These are phyloP conservation scores for Diaporthe eres DNA, from an alignment of 2,329 filamentous ascomycete species.

Conservation along the genomic window DNA sequence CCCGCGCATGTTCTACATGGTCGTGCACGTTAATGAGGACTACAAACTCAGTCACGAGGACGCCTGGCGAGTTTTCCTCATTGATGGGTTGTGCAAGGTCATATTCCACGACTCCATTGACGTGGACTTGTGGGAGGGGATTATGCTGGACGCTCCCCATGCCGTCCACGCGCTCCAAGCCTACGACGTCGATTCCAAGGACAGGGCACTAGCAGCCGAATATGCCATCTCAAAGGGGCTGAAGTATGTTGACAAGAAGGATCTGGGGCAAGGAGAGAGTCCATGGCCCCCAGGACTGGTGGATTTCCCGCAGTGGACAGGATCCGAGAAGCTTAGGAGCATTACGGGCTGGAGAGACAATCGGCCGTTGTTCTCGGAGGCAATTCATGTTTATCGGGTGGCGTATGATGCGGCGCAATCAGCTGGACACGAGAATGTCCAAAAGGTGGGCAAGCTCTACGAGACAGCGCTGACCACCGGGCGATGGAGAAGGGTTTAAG, in stretches of 20 bases:
- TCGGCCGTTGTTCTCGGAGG: conserved; percentile 54
- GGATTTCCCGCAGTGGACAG: conserved; percentile 58
- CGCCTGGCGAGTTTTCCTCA: too few relatives aligned
- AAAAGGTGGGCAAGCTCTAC: conserved; percentile 16
- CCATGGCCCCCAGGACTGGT: conserved; percentile 48
- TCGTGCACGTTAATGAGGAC: too few relatives aligned
- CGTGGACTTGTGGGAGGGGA: too few relatives aligned
- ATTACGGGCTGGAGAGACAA: conserved; percentile 58
- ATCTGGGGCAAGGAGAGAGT: conserved; percentile 35
- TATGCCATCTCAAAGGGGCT: conserved; percentile 55
- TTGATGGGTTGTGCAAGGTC: too few relatives aligned
- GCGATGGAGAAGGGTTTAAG: neutral
- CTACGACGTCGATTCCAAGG: too few relatives aligned
- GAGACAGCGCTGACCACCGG: neutral
- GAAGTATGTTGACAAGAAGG: conserved; percentile 45
- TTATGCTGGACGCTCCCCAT: too few relatives aligned
- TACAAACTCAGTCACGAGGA: too few relatives aligned
- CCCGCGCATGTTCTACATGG: too few relatives aligned
- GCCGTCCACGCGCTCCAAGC: too few relatives aligned
- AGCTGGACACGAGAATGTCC: conserved; percentile 27
- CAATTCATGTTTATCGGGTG: conserved; percentile 52
- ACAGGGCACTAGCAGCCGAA: conserved; percentile 54
- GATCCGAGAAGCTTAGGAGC: conserved; percentile 56
- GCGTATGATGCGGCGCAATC: conserved; percentile 54
- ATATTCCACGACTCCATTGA: too few relatives aligned